A percentile compares a stretch with the other conserved stretches of the same genome.
Evolutionary conservation across 768 basidiomycete species (phyloP).

Genomic region (Amanita molliuscula): DNA sequence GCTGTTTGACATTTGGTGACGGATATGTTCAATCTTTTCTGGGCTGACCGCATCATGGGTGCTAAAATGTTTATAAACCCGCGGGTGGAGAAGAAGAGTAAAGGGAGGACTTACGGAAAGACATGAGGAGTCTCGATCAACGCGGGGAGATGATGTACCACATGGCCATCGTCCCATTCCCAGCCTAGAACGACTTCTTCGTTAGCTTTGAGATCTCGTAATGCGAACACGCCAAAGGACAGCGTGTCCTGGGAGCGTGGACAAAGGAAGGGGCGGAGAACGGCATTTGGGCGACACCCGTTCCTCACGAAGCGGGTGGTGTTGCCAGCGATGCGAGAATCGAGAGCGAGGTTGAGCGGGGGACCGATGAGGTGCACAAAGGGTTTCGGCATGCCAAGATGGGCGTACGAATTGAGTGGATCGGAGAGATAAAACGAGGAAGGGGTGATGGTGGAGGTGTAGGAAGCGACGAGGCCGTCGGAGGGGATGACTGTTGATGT

Average conservation of each 20-base stretch:
- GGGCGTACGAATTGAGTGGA: slow-evolving; percentile 80
- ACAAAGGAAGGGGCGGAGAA: slow-evolving; percentile 44
- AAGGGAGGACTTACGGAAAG: slow-evolving; percentile 40
- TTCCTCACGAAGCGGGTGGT: slow-evolving; percentile 52
- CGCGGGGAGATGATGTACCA: slow-evolving; percentile 69
- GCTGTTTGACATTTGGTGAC: slow-evolving; percentile 58
- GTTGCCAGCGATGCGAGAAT: slow-evolving; percentile 63
- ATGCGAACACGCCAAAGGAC: slow-evolving; percentile 73
- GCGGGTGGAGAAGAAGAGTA: slow-evolving; percentile 9
- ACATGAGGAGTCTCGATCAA: slow-evolving; percentile 46
- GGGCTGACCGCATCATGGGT: slow-evolving; percentile 22
- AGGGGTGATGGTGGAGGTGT: slow-evolving; percentile 52
- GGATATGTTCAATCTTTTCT: slow-evolving; percentile 39
- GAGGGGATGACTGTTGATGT: slow-evolving; percentile 47
- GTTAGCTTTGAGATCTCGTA: slow-evolving; percentile 59
- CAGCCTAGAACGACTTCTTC: slow-evolving; percentile 88
- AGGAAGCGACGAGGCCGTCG: slow-evolving; percentile 51
- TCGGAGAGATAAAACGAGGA: slow-evolving; percentile 63
- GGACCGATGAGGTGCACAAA: slow-evolving; percentile 72
- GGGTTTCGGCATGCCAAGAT: slow-evolving; percentile 75
- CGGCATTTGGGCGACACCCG: slow-evolving; percentile 60
- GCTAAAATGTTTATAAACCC: slow-evolving; percentile 12
- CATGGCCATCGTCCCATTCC: slow-evolving; percentile 96
- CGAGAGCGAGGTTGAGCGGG: slow-evolving; percentile 71
- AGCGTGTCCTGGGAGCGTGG: slow-evolving; percentile 24